Base-by-base conservation (phyloP, 257 asterid species). In the Catharanthus roseus region DNA sequence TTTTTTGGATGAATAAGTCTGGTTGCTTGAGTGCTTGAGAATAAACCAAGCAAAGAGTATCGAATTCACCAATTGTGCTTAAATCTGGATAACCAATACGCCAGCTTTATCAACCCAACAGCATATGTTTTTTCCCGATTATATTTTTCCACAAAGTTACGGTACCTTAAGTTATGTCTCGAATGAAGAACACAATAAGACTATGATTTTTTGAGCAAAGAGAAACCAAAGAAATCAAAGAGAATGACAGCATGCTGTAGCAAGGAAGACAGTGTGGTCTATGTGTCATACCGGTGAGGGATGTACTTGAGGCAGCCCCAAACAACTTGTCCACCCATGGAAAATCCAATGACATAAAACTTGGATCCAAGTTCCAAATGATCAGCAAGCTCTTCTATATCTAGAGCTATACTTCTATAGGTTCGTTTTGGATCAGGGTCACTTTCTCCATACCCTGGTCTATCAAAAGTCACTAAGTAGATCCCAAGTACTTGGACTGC, bases 231-330 rank as follows among this genome's bases (percentile, higher is more conserved):
- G 36, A 47, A n/a, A 47, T 5, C 21, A 65, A 72, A 6, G 24
- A 72, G 19, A 23, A 19, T 23, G 10, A 6, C 13, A 3, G 10
- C 31, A 51, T 21, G 51, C 21, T 18, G 49, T 49, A 57, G 36
- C n/a, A 34, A 13, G 68, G 41, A 45, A 45, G 26, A 38, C 21
- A 24, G 28, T n/a, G 0, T 44, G 36, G 26, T 42, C n/a, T n/a
- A 54, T 18, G 5, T 4, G 23, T n/a, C 64, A 6, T 74, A 89
- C 96, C 90, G 78, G 72, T 86, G 85, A 61, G 95, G 74, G 58
- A 89, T 89, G 82, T 86, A 85, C 75, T 86, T 78, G 69, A 86
- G 95, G 84, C 95, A 88, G 49, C 96, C 96, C 96, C 92, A 90
- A 29, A 86, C 89, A 8, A 58, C 69, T 55, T 83, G 87, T 53